Conservation (phyloP, 83 land plant genomes). For the Isoetes engelmannii region DNA sequence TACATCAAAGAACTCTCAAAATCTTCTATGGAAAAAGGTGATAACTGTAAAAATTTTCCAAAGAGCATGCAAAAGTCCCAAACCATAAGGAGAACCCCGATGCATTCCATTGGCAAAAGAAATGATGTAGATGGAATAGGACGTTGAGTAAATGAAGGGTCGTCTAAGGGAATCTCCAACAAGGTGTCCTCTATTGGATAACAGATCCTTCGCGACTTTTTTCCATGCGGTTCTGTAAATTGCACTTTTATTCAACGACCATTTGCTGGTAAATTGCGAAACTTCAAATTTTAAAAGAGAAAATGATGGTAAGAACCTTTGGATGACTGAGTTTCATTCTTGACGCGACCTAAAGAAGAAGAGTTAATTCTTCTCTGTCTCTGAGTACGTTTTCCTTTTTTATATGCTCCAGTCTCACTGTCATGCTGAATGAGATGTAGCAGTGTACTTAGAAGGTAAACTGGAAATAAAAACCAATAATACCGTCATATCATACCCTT, state of each 20-base stretch:
- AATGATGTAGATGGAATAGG: neutral
- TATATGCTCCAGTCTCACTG: neutral
- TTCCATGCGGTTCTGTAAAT: neutral
- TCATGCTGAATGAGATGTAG: neutral
- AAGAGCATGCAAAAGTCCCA: slow-evolving; percentile 9
- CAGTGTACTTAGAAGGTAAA: too few species aligned
- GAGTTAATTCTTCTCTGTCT: neutral
- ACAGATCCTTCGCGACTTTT: neutral
- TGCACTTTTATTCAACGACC: neutral
- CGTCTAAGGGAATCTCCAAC: neutral
- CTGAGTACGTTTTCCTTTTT: neutral
- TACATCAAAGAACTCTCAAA: neutral
- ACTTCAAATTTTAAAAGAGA: neutral
- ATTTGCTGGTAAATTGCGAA: neutral
- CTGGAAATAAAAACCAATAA: too few species aligned
- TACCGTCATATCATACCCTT: neutral
- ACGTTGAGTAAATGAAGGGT: slow-evolving; percentile 4
- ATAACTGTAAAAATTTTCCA: neutral
- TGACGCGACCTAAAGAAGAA: neutral
- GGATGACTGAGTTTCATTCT: neutral
- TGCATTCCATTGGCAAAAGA: neutral
- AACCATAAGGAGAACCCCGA: neutral
- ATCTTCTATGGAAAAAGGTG: slow-evolving; percentile 1
- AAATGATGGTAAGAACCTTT: neutral
- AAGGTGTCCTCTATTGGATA: slow-evolving; percentile 2